phyloP scores from a whole-genome alignment of 306 rosid genomes.

The Alnus rubra region DNA sequence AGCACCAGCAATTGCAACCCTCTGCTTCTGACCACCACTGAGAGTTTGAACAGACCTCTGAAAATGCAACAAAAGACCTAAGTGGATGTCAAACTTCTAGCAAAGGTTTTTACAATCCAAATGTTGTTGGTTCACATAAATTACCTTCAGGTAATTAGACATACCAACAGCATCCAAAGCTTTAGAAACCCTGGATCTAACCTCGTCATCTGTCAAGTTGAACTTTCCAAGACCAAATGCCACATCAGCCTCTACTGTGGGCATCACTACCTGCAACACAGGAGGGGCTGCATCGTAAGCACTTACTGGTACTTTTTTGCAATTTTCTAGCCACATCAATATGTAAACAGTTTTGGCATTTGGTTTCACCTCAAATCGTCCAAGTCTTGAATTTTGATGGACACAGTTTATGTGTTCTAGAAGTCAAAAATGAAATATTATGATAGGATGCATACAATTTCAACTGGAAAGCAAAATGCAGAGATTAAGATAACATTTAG shows the following conservation, averaged over 20 bases:
- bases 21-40: conserved; percentile 92
- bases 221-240: conserved; percentile 90
- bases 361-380: background rate
- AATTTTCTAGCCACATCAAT: conserved; percentile 3
- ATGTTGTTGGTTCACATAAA: conserved; percentile 8
- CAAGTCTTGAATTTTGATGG: conserved; percentile 3
- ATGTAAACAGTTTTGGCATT: conserved; percentile 3
- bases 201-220: conserved; percentile 59
- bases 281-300: conserved; percentile 8
- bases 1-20: conserved; percentile 92
- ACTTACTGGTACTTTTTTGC: background rate
- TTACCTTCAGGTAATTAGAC: conserved; percentile 72
- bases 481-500: conserved; percentile 20
- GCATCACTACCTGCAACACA: conserved; percentile 74
- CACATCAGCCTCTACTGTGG: conserved; percentile 83
- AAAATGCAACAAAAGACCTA: conserved; percentile 27
- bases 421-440: background rate
- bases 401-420: background rate
- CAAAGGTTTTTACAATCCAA: conserved; percentile 11
- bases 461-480: background rate
- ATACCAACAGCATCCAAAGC: conserved; percentile 72
- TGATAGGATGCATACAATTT: background rate
- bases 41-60: conserved; percentile 89
- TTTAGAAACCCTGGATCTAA: conserved; percentile 61
- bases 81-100: background rate